Conservation (phyloP, 768 basidiomycete genomes). For the Mycena olivaceomarginata region DNA sequence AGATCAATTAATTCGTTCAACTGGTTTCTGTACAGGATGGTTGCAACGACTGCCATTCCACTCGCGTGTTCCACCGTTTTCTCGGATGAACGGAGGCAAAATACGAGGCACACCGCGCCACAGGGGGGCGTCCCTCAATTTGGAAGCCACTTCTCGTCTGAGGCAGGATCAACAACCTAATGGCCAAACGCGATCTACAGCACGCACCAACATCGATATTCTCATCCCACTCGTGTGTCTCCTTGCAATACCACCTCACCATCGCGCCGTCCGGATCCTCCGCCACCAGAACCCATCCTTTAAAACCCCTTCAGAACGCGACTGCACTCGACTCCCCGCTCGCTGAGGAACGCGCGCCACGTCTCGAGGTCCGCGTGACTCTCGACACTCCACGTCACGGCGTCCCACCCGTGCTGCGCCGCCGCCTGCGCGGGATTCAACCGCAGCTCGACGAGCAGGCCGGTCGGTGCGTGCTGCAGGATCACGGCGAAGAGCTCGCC, state of each 20-base stretch:
- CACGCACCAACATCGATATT: slow-evolving; percentile 15
- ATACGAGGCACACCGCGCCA: no score
- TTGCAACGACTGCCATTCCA: no score
- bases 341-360: slow-evolving; percentile 15
- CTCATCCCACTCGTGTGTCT: slow-evolving; percentile 31
- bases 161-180: background rate
- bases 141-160: slow-evolving; percentile 29
- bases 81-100: no score
- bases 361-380: slow-evolving; percentile 30
- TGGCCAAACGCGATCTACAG: no score
- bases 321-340: slow-evolving; percentile 18
- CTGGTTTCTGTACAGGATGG: no score
- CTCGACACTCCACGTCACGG: slow-evolving; percentile 30
- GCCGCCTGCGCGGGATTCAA: slow-evolving; percentile 19
- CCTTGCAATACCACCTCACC: slow-evolving; percentile 31
- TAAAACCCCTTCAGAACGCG: slow-evolving; percentile 17
- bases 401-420: slow-evolving; percentile 32
- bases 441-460: slow-evolving; percentile 25
- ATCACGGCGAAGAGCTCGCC: slow-evolving; percentile 23
- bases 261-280: slow-evolving; percentile 32
- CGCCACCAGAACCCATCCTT: slow-evolving; percentile 22
- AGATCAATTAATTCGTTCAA: no score
- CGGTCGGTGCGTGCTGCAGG: slow-evolving; percentile 20
- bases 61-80: no score
- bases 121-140: background rate